Evolutionary conservation across 106 monocot species (phyloP).

Genomic region (Amphibolis antarctica): DNA sequence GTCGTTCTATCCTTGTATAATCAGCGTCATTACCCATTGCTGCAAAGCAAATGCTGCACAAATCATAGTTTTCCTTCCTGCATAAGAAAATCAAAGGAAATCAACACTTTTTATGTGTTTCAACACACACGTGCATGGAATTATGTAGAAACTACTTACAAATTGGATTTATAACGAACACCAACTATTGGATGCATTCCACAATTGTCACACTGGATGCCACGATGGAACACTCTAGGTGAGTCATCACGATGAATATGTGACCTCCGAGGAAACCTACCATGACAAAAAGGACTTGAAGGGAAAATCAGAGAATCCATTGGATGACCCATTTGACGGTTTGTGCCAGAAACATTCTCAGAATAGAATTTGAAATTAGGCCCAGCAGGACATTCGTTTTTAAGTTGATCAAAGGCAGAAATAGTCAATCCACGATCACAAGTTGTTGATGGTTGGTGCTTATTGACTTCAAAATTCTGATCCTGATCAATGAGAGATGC

Average conservation of each 20-base stretch:
- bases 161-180: slow-evolving; percentile 68
- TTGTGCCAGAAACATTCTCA: background rate
- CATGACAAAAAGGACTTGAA: background rate
- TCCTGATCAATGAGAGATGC: background rate
- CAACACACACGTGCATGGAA: background rate
- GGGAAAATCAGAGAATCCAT: background rate
- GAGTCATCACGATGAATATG: slow-evolving; percentile 4
- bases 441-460: background rate
- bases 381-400: background rate
- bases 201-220: slow-evolving; percentile 72
- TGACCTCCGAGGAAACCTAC: slow-evolving; percentile 3
- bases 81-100: slow-evolving; percentile 1
- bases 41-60: slow-evolving; percentile 47
- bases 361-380: slow-evolving; percentile 5
- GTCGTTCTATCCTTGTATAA: slow-evolving; percentile 43
- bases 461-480: background rate
- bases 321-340: background rate
- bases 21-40: slow-evolving; percentile 40
- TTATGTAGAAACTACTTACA: slow-evolving; percentile 32
- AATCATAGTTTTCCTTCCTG: slow-evolving; percentile 66
- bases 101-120: background rate
- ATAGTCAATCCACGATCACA: background rate
- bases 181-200: slow-evolving; percentile 80
- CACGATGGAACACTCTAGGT: slow-evolving; percentile 37
- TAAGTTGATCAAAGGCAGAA: background rate